Evolutionary conservation across 2,329 filamentous ascomycete species (phyloP).

Genomic region (Microsporum canis): DNA sequence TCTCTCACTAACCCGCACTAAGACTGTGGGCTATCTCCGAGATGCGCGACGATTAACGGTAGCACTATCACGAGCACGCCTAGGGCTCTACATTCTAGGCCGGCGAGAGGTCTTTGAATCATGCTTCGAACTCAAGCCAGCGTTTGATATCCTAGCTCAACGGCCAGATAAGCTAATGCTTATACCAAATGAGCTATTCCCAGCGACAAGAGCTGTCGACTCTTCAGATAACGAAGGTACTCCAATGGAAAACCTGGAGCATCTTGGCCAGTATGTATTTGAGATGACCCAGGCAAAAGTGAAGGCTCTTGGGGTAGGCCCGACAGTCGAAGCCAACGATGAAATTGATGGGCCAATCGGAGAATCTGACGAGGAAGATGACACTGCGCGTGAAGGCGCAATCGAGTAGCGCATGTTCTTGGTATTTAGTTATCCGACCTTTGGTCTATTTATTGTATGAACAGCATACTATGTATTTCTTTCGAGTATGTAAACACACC

Average conservation of each 20-base stretch:
- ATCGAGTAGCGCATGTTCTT: background rate
- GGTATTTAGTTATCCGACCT: background rate
- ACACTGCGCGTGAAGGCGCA: conserved; percentile 6
- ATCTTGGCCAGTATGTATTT: conserved; percentile 89
- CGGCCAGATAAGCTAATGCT: conserved; percentile 73
- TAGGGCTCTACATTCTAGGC: conserved; percentile 86
- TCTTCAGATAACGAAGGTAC: conserved; percentile 37
- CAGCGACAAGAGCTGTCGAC: conserved; percentile 46
- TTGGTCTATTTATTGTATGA: background rate
- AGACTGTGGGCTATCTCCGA: conserved; percentile 79
- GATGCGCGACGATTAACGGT: conserved; percentile 91
- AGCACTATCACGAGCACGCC: conserved; percentile 77
- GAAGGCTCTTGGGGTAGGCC: conserved; percentile 42
- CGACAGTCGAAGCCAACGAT: conserved; percentile 21
- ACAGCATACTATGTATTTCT: background rate
- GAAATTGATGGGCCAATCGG: conserved; percentile 25
- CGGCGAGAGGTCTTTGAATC: conserved; percentile 78
- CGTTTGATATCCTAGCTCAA: conserved; percentile 66
- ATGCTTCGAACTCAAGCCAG: conserved; percentile 75
- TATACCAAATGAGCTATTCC: conserved; percentile 77
- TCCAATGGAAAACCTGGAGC: conserved; percentile 82
- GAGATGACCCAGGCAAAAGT: conserved; percentile 79
- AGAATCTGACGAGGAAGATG: conserved; percentile 23
- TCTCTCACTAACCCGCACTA: conserved; percentile 80
- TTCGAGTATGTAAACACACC: too few relatives aligned